A percentile compares a stretch with the other conserved stretches of the same genome.
phyloP scores from a whole-genome alignment of 2,329 filamentous ascomycete species.

The Hypoxylon sp. region DNA sequence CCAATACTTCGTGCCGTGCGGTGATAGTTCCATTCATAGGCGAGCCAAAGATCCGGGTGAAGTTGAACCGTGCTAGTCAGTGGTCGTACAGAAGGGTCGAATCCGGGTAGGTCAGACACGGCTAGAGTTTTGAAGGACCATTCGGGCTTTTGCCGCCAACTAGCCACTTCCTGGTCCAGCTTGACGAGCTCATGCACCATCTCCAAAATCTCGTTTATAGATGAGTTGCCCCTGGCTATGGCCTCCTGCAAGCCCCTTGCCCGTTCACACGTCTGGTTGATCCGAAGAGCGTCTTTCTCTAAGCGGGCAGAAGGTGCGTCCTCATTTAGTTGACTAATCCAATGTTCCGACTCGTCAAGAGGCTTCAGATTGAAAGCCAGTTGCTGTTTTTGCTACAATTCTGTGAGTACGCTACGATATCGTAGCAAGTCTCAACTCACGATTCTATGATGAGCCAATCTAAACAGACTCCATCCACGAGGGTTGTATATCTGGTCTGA shows the following conservation, averaged over 20 bases:
- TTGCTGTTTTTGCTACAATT: constrained; percentile 54
- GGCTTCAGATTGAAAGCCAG: constrained; percentile 50
- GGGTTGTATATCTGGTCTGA: constrained; percentile 52
- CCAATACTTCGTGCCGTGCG: constrained; percentile 55
- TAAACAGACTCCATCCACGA: constrained; percentile 57
- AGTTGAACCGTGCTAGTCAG: constrained; percentile 49
- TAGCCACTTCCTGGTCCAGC: constrained; percentile 50
- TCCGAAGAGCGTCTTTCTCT: constrained; percentile 49
- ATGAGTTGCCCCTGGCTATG: constrained; percentile 24
- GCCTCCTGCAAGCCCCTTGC: constrained; percentile 48
- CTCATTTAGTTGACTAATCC: constrained; percentile 52
- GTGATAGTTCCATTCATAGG: constrained; percentile 59
- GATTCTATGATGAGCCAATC: constrained; percentile 56
- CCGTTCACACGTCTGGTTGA: constrained; percentile 50
- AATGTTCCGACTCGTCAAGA: constrained; percentile 48
- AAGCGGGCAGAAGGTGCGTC: constrained; percentile 45
- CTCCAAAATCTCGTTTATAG: constrained; percentile 38
- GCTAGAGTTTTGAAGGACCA: constrained; percentile 52
- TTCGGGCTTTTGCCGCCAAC: constrained; percentile 52
- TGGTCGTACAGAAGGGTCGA: constrained; percentile 17
- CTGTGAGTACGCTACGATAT: neutral
- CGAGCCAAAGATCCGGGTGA: constrained; percentile 56
- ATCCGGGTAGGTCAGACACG: constrained; percentile 37
- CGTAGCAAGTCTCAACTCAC: constrained; percentile 19
- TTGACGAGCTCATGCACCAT: constrained; percentile 50